Base-by-base conservation (phyloP, 306 rosid genomes). In the Sphenostylis stenocarpa region DNA sequence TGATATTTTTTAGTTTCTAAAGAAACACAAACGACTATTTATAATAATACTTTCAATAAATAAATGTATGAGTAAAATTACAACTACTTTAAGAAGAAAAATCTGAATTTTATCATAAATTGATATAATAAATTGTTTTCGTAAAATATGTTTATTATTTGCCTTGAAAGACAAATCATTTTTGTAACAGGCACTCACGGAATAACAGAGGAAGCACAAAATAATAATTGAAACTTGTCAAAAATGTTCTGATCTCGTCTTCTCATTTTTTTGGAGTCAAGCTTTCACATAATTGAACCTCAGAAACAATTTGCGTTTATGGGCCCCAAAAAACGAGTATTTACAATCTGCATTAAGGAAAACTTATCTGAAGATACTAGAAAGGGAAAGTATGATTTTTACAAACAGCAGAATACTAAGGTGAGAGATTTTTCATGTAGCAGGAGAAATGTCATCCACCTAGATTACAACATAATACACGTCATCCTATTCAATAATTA, bases 391-490 rank as follows among this genome's bases (percentile, higher is more conserved):
- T 36, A 13, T 26, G 11, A 58, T 33, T 53, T 43, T 21, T 34
- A 66, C 45, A 51, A 75, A 44, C 45, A 4, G 19, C 66, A 53
- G 12, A 31, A 20, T 56, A 24, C 26, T 44, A 4, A 31, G 7
- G 12, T 14, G 28, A 20, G 53, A 12, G 58, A 19, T 14, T 61
- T 75, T 79, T 72, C 62, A 72, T 58, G 56, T 13, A 67, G 67
- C 63, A 45, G 12, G 26, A 49, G 8, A 57, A 48, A 76, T 51
- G 36, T 52, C 28, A 61, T 70, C 52, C 39, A 48, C 67, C 48
- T 68, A 70, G 38, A 39, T 47, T 70, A 75, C 72, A 80, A 26
- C 45, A 55, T 52, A 79, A 31, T 52, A 65, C 72, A 80, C 11
- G 24, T 23, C 23, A 48, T 67, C 52, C 51, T 53, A 55, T 41